Conservation (phyloP, 164 flowering plant genomes). For the Amborella trichopoda region DNA sequence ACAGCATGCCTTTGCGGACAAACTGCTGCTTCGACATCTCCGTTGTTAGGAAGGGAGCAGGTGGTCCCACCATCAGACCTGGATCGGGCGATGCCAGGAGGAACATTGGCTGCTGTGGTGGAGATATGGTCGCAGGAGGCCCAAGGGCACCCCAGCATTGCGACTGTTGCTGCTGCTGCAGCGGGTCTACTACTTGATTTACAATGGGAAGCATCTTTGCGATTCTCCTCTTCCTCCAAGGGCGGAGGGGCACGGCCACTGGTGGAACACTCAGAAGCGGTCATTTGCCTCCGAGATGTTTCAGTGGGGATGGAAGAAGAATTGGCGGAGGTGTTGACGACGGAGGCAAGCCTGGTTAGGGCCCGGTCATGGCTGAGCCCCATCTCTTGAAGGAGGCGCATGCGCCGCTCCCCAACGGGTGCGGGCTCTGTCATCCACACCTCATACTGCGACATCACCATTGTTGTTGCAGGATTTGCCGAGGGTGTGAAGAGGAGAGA, state of each 20-base stretch:
- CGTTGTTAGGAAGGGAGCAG: conserved; percentile 1
- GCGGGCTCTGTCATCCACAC: conserved; percentile 80
- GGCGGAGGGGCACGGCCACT: neutral
- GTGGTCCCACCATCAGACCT: neutral
- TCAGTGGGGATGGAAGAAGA: conserved; percentile 18
- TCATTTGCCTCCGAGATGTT: conserved; percentile 6
- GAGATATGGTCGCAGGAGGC: conserved; percentile 38
- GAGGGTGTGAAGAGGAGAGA: neutral
- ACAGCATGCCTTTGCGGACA: neutral
- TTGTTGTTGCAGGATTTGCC: conserved; percentile 19
- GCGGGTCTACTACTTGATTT: conserved; percentile 19
- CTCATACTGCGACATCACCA: conserved; percentile 49
- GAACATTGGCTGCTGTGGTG: conserved; percentile 16
- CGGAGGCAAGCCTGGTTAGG: conserved; percentile 26
- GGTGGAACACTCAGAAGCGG: conserved; percentile 1
- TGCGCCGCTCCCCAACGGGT: conserved; percentile 75
- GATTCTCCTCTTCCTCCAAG: conserved; percentile 17
- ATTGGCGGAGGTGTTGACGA: conserved; percentile 9
- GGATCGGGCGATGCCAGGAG: conserved; percentile 9
- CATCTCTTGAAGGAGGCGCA: conserved; percentile 54
- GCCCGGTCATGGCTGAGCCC: conserved; percentile 56
- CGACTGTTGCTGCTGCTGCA: conserved; percentile 9
- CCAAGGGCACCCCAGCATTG: conserved; percentile 33
- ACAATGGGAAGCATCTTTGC: conserved; percentile 3
- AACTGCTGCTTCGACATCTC: neutral